Conservation (phyloP, 169 alveolate genomes). For the Plasmodium cynomolgi region DNA sequence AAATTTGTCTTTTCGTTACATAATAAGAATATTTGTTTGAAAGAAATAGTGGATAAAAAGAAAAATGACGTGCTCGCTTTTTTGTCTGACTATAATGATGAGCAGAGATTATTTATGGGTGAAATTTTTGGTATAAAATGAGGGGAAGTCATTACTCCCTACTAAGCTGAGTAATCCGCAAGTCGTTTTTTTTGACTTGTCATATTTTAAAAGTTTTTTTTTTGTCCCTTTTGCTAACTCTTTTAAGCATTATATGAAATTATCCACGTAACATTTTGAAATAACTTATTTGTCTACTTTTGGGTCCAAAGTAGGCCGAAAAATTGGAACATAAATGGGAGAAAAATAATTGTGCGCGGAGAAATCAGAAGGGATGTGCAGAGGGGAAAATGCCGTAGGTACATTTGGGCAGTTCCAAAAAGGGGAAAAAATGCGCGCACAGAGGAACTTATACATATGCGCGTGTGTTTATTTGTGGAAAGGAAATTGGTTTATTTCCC, state of each 20-base stretch:
- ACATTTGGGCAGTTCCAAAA: background rate
- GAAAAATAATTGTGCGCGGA: background rate
- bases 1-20: constrained; percentile 51
- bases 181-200: background rate
- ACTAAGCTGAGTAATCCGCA: background rate
- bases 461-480: background rate
- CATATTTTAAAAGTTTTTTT: background rate
- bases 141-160: background rate
- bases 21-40: constrained; percentile 46
- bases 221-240: background rate
- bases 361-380: background rate
- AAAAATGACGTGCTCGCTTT: constrained; percentile 37
- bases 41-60: constrained; percentile 37
- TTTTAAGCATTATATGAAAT: background rate
- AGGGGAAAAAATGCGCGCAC: background rate
- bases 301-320: background rate
- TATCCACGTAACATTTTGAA: background rate
- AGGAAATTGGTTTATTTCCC: background rate
- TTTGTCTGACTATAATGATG: constrained; percentile 36
- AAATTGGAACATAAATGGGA: background rate
- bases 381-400: background rate
- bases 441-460: background rate
- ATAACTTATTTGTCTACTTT: constrained; percentile 2
- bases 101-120: constrained; percentile 37
- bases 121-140: constrained; percentile 38